Percentiles rank a stretch among this genome's conserved stretches.
phyloP scores from a whole-genome alignment of 306 rosid genomes.

The Prinsepia uniflora region DNA sequence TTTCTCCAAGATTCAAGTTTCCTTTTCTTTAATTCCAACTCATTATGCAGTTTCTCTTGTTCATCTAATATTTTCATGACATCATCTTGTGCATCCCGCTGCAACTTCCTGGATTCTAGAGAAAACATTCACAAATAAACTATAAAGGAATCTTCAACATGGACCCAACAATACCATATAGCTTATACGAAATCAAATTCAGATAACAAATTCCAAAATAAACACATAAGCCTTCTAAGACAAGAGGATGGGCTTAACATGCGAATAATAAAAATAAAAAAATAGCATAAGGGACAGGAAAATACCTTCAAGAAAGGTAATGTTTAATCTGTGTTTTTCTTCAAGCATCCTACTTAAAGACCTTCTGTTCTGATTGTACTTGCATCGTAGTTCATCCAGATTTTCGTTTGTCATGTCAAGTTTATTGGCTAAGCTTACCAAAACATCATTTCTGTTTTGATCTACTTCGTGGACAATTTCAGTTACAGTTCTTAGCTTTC shows the following conservation, averaged over 20 bases:
- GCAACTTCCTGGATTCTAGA: constrained; percentile 75
- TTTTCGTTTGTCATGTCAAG: constrained; percentile 68
- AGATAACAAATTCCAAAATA: neutral
- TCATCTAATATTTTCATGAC: constrained; percentile 68
- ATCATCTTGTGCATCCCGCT: constrained; percentile 58
- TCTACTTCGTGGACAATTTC: constrained; percentile 74
- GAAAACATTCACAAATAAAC: neutral
- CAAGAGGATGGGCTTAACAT: neutral
- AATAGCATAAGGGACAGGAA: constrained; percentile 7
- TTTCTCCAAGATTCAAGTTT: constrained; percentile 83
- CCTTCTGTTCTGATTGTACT: constrained; percentile 69
- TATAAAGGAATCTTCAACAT: no score
- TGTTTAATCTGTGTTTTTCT: constrained; percentile 72
- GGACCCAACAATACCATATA: neutral
- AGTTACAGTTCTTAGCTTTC: constrained; percentile 70
- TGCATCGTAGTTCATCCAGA: constrained; percentile 52
- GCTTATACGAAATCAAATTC: neutral
- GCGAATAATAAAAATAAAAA: neutral
- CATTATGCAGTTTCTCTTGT: constrained; percentile 71
- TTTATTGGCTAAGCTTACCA: constrained; percentile 57
- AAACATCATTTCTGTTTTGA: constrained; percentile 49
- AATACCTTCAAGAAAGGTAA: constrained; percentile 68
- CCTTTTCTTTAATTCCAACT: constrained; percentile 67
- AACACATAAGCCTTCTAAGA: neutral
- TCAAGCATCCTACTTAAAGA: constrained; percentile 79